Base-by-base conservation (phyloP, 306 rosid species). In the Albizia julibrissin region DNA sequence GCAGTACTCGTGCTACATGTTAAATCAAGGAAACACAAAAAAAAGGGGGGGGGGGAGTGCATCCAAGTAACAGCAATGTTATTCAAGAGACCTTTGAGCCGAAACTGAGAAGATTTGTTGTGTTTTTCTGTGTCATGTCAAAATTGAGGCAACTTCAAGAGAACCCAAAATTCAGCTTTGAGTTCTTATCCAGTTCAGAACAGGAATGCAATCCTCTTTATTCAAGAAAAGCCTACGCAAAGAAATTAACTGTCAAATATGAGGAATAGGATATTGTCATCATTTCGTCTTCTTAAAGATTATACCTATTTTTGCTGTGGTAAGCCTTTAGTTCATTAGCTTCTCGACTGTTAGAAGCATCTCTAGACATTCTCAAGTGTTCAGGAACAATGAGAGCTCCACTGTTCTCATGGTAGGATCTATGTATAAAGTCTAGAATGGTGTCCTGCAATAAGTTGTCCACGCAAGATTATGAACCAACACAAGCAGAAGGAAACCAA, bases 101-200 rank as follows among this genome's bases (percentile, higher is more conserved):
- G 56, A 82, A 74, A 73, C 81, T 52, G 79, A 49, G 47, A 73
- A 68, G 33, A 33, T 6, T 78, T 31, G n/a, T 40, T 31, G 19
- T 46, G 49, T 72, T 74, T 54, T 42, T 22, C 69, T 71, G 4
- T 79, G 54, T 72, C 59, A 81, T 47, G 75, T 78, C 75, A 33
- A 66, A 75, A 62, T n/a, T 37, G 46, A 59, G 37, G 50, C 79
- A 54, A 54, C 27, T 61, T 72, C 80, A 83, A 82, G 81, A 72
- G 69, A 79, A 29, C 62, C 84, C 52, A 75, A 22, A 50, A 76
- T 79, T 80, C 85, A 77, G 69, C 22, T 27, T 1, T 79, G 95
- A 34, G 91, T 29, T 29, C 77, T 77, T 86, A 92, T 90, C 98
- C 98, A 93, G 69, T 93, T 91, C 80, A 93, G 87, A 87, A 95